Percentiles rank a stretch among this genome's conserved stretches.
phyloP scores from a whole-genome alignment of 164 flowering plant genomes.

The Protea cynaroides region DNA sequence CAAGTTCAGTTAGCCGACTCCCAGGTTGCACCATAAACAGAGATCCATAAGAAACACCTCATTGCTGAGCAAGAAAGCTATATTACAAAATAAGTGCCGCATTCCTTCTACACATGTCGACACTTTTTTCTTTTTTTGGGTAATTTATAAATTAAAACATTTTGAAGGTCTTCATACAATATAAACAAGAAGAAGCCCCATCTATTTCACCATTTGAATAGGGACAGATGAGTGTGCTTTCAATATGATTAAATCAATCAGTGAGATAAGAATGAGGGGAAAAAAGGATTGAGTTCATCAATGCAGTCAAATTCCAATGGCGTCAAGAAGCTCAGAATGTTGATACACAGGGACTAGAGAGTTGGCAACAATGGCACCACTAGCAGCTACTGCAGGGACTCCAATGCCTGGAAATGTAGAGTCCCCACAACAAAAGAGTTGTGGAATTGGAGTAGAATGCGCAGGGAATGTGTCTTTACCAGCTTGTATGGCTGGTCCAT shows the following conservation, averaged over 20 bases:
- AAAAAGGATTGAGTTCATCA: background rate
- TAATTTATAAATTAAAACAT: too few relatives aligned
- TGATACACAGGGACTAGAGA: conserved; percentile 79
- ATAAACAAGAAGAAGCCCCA: too few relatives aligned
- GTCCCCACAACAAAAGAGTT: conserved; percentile 88
- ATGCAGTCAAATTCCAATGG: conserved; percentile 27
- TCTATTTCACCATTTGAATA: too few relatives aligned
- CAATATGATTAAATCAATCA: background rate
- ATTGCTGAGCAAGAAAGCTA: too few relatives aligned
- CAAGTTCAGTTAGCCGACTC: too few relatives aligned
- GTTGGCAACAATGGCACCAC: conserved; percentile 97
- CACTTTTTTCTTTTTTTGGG: too few relatives aligned
- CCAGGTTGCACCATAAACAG: too few relatives aligned
- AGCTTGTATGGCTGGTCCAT: conserved; percentile 89
- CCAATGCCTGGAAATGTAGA: conserved; percentile 97
- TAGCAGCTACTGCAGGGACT: conserved; percentile 97
- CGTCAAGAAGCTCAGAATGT: conserved; percentile 86
- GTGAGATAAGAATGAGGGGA: conserved; percentile 1
- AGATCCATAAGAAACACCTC: too few relatives aligned
- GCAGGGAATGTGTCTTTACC: conserved; percentile 81
- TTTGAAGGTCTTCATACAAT: too few relatives aligned
- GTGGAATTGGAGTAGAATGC: conserved; percentile 77
- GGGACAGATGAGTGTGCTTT: background rate
- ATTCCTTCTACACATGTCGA: too few relatives aligned
- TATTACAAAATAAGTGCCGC: too few relatives aligned